Percentiles rank a stretch among this genome's conserved stretches.
Conservation (phyloP, 208 protist genomes). For the Acanthamoeba lenticulata region DNA sequence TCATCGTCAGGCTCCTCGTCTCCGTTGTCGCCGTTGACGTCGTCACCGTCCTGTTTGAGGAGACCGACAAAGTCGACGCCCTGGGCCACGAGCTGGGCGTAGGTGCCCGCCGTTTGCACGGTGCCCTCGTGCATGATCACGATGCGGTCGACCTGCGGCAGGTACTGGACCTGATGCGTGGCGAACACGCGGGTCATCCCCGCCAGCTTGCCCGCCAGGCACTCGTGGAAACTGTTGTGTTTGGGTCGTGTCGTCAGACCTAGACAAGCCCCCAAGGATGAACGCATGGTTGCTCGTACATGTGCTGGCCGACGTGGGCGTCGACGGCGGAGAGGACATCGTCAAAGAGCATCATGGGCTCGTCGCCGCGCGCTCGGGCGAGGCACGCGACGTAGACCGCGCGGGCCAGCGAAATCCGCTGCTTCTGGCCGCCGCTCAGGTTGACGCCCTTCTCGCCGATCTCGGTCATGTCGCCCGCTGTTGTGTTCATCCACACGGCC, state of each 20-base stretch:
- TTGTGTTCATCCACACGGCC: too few relatives aligned
- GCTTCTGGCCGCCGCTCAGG: slow-evolving; percentile 89
- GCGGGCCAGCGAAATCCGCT: slow-evolving; percentile 79
- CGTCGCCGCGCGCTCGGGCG: slow-evolving; percentile 84
- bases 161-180: slow-evolving; percentile 92
- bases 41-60: background rate
- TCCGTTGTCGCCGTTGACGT: too few relatives aligned
- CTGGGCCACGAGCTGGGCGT: background rate
- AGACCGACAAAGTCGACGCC: slow-evolving; percentile 37
- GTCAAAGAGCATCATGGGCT: slow-evolving; percentile 86
- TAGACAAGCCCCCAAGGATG: slow-evolving; percentile 68
- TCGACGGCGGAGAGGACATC: too few relatives aligned
- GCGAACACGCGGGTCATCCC: slow-evolving; percentile 92
- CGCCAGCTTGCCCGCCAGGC: slow-evolving; percentile 79
- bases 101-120: background rate
- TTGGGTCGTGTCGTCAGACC: background rate
- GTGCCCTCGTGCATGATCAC: background rate
- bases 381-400: slow-evolving; percentile 75
- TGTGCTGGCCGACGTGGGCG: slow-evolving; percentile 82
- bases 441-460: slow-evolving; percentile 87
- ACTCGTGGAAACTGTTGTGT: background rate
- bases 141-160: slow-evolving; percentile 86
- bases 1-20: background rate
- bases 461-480: too few relatives aligned
- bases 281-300: slow-evolving; percentile 78